These are phyloP conservation scores for Viridothelium virens DNA, from an alignment of 495 filamentous ascomycete species.

Conservation along the genomic window DNA sequence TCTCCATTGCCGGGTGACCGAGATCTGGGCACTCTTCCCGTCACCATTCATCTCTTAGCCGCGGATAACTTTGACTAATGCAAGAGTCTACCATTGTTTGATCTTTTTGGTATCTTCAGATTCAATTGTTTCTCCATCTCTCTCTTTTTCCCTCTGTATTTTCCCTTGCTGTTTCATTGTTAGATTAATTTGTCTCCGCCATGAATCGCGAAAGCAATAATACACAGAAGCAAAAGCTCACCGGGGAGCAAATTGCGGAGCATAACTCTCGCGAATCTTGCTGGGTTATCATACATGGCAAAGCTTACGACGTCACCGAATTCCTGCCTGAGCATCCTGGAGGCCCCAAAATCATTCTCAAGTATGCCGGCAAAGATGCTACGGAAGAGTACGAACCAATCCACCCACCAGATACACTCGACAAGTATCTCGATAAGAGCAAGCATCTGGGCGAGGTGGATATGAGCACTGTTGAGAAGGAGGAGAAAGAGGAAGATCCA, in stretches of 20 bases:
- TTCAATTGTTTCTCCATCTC: neutral
- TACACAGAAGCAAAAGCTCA: conserved; percentile 40
- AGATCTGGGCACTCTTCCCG: conserved; percentile 3
- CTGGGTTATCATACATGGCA: conserved; percentile 72
- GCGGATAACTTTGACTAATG: neutral
- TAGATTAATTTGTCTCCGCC: neutral
- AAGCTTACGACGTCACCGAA: conserved; percentile 76
- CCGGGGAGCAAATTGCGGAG: conserved; percentile 56
- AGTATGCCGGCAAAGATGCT: conserved; percentile 80
- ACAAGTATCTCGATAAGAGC: conserved; percentile 73
- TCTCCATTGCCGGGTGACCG: neutral
- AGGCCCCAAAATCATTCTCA: conserved; percentile 68
- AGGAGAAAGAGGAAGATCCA: conserved; percentile 61
- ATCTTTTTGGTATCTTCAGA: neutral
- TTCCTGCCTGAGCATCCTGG: conserved; percentile 64
- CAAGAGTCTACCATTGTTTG: neutral
- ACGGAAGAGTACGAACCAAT: conserved; percentile 77
- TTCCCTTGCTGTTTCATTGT: neutral
- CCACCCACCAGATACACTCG: conserved; percentile 68
- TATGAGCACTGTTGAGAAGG: conserved; percentile 71
- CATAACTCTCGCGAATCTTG: conserved; percentile 63
- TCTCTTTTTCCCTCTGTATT: neutral
- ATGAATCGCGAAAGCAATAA: conserved; percentile 35
- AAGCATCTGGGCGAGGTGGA: conserved; percentile 90
- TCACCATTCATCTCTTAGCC: neutral